Base-by-base conservation (phyloP, 2,329 filamentous ascomycete species). In the Annulohypoxylon truncatum region DNA sequence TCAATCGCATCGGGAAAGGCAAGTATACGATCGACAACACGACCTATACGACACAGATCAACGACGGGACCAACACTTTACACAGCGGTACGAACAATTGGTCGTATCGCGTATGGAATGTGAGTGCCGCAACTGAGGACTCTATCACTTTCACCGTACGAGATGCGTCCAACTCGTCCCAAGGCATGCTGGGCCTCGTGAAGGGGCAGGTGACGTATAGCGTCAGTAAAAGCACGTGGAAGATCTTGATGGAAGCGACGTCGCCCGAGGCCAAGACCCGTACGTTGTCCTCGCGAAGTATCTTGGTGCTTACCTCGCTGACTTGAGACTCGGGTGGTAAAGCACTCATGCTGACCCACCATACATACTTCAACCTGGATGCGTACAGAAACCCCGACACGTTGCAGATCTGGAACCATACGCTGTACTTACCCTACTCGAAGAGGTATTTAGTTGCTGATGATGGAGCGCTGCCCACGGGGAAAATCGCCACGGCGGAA, bases 321-420 rank as follows among this genome's bases (percentile, higher is more conserved):
- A 65, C 48, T 18, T 38, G 79, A 40, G 79, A 62, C 48, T 15
- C 33, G 79, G 40, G 79, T 29, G 31, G 29, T 29, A 40, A 55
- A 56, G 79, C 88, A 1, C 84, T 90, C 74, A 89, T 90, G 85
- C 80, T 90, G 42, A 88, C 85, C 29, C 87, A 88, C 44, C 89
- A 90, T 77, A 87, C 86, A 51, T 91, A 90, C 82, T 90, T 89
- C 85, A 90, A 90, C 77, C 82, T 91, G 22, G 88, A 90, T 71
- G 88, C 85, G 12, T 90, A 87, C 78, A 84, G 83, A 69, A 85
- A 90, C 74, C 83, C 87, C 1, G 79, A 82, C 28, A 85, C 85
- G 2, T 76, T 82, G 35, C 82, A 83, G 40, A 81, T 89, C 65
- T 84, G 87, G 76, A 87, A 90, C 77, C 85, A 90, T 79, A 89